Evolutionary conservation across 805 yeast species (phyloP).

Genomic region (Priceomyces castillae): DNA sequence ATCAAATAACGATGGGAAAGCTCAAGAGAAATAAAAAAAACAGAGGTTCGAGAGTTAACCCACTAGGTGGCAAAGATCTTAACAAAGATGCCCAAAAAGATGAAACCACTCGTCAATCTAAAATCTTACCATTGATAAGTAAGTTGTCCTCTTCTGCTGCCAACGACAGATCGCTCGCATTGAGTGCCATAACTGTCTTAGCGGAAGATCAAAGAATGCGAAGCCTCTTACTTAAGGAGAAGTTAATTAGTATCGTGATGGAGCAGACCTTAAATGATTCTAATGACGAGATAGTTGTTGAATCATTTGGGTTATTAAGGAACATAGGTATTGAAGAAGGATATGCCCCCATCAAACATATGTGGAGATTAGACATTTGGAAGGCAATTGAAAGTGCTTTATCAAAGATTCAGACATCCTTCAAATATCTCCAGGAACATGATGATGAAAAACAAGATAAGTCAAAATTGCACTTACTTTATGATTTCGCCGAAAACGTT

Average conservation of each 20-base stretch:
- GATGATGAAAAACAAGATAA: slow-evolving; percentile 30
- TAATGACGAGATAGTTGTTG: slow-evolving; percentile 73
- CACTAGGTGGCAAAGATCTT: slow-evolving; percentile 21
- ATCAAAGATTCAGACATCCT: slow-evolving; percentile 48
- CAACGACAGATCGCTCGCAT: slow-evolving; percentile 75
- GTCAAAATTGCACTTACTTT: slow-evolving; percentile 48
- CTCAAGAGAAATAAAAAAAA: slow-evolving; percentile 57
- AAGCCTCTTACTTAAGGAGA: slow-evolving; percentile 64
- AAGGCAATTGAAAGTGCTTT: slow-evolving; percentile 52
- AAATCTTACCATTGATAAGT: slow-evolving; percentile 64
- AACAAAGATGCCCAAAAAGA: slow-evolving; percentile 36
- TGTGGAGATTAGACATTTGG: slow-evolving; percentile 83
- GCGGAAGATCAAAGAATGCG: slow-evolving; percentile 69
- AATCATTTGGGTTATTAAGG: slow-evolving; percentile 76
- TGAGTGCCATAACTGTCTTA: slow-evolving; percentile 67
- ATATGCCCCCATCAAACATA: slow-evolving; percentile 67
- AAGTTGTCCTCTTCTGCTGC: slow-evolving; percentile 61
- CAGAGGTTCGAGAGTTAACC: slow-evolving; percentile 34
- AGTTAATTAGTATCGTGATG: slow-evolving; percentile 59
- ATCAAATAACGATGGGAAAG: slow-evolving; percentile 58
- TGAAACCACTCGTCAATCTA: slow-evolving; percentile 48
- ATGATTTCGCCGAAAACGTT: slow-evolving; percentile 71
- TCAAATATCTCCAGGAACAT: slow-evolving; percentile 37
- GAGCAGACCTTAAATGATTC: slow-evolving; percentile 64
- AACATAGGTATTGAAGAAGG: slow-evolving; percentile 86